Conservation (phyloP, 176 grass and related monocot genomes). For the Oryza australiensis region DNA sequence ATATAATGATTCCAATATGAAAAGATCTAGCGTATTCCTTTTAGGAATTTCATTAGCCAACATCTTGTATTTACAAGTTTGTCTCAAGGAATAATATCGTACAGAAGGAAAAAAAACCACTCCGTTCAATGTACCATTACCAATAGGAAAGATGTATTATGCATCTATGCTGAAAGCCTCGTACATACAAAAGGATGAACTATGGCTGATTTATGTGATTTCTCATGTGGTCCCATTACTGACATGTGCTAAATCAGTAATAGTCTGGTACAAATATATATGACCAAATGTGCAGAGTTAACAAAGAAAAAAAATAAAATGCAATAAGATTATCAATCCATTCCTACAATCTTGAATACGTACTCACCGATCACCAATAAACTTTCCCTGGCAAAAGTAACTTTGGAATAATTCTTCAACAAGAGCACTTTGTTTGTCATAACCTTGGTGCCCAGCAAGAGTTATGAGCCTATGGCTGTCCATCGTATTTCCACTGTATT, state of each 20-base stretch:
- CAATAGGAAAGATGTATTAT: not conserved
- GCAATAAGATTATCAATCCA: not conserved
- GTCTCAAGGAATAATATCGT: not conserved
- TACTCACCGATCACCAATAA: conserved; percentile 80
- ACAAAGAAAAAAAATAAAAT: conserved; percentile 5
- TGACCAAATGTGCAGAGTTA: not conserved
- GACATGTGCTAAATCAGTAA: not conserved
- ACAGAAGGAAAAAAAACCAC: not conserved
- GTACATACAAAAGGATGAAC: not conserved
- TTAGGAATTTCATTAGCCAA: not conserved
- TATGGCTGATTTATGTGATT: not conserved
- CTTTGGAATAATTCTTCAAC: conserved; percentile 77
- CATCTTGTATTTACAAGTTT: conserved; percentile 4
- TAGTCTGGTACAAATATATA: conserved; percentile 19
- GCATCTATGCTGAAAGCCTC: not conserved
- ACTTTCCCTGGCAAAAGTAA: conserved; percentile 86
- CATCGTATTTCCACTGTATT: conserved; percentile 79
- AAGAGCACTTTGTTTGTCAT: conserved; percentile 89
- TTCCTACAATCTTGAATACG: conserved; percentile 15
- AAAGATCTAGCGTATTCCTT: not conserved
- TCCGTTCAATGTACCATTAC: not conserved
- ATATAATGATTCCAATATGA: not conserved
- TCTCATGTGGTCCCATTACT: not conserved
- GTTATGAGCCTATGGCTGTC: conserved; percentile 91
- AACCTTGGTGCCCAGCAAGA: conserved; percentile 71